Percentiles rank a stretch among this genome's conserved stretches.
Evolutionary conservation across 495 filamentous ascomycete species (phyloP).

Genomic region (Usnea hakonensis): DNA sequence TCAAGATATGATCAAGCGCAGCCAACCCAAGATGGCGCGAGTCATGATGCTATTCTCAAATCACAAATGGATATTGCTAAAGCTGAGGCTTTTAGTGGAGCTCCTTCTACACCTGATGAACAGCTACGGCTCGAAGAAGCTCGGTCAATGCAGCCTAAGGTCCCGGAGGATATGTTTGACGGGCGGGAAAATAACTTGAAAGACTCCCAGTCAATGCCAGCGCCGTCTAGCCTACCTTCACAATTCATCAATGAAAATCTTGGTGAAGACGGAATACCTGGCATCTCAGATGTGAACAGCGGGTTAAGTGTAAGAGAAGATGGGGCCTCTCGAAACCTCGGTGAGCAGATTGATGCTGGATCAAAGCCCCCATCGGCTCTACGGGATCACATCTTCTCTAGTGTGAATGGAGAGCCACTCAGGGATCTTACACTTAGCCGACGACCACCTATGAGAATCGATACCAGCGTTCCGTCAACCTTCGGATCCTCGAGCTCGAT

Average conservation of each 20-base stretch:
- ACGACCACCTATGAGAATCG: conserved; percentile 27
- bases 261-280: conserved; percentile 21
- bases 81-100: conserved; percentile 14
- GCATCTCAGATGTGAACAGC: conserved; percentile 7
- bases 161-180: neutral
- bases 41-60: conserved; percentile 1
- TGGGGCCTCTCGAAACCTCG: neutral
- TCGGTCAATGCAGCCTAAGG: conserved; percentile 30
- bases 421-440: conserved; percentile 26
- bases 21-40: neutral
- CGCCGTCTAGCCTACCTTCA: conserved; percentile 1
- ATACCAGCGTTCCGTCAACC: conserved; percentile 16
- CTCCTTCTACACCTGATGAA: conserved; percentile 42
- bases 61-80: conserved; percentile 13
- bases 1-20: neutral
- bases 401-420: conserved; percentile 15
- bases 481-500: conserved; percentile 5
- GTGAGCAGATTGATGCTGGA: conserved; percentile 6
- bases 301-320: conserved; percentile 2
- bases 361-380: conserved; percentile 11
- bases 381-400: conserved; percentile 17
- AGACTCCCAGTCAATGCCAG: conserved; percentile 1
- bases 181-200: neutral
- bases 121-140: conserved; percentile 45
- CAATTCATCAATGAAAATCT: conserved; percentile 10